A percentile compares a stretch with the other conserved stretches of the same genome.
Conservation (phyloP, 2,329 filamentous ascomycete species). For the Trichoderma hamatum region DNA sequence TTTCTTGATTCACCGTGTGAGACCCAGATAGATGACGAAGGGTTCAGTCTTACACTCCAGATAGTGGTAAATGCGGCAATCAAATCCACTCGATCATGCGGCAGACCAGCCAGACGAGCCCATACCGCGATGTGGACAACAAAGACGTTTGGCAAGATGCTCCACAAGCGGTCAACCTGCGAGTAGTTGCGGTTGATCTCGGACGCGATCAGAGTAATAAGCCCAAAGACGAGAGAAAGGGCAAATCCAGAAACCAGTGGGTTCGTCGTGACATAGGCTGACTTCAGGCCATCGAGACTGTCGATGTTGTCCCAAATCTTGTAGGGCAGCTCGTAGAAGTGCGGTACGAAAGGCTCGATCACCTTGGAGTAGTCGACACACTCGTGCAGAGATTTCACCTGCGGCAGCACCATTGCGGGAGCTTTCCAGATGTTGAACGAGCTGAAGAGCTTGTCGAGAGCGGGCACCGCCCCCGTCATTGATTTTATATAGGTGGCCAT, state of each 20-base stretch:
- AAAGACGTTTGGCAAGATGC: constrained; percentile 83
- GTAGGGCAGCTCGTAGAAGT: constrained; percentile 70
- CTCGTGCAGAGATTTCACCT: constrained; percentile 70
- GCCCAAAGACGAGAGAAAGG: constrained; percentile 70
- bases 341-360: constrained; percentile 72
- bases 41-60: constrained; percentile 73
- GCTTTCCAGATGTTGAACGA: constrained; percentile 1
- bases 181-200: constrained; percentile 94
- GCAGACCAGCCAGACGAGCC: constrained; percentile 73
- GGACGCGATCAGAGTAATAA: constrained; percentile 72
- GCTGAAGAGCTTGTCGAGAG: background rate
- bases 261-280: constrained; percentile 82
- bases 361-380: constrained; percentile 76
- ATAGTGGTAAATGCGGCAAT: constrained; percentile 69
- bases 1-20: background rate
- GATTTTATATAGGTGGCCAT: constrained; percentile 21
- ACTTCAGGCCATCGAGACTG: constrained; percentile 63
- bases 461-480: constrained; percentile 19
- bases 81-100: constrained; percentile 71
- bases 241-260: constrained; percentile 77
- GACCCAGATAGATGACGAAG: background rate
- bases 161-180: constrained; percentile 95
- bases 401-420: constrained; percentile 67
- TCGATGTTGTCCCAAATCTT: constrained; percentile 63
- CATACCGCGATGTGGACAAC: constrained; percentile 83